Base-by-base conservation (phyloP, 768 basidiomycete species). In the Leccinum aurantiacum region DNA sequence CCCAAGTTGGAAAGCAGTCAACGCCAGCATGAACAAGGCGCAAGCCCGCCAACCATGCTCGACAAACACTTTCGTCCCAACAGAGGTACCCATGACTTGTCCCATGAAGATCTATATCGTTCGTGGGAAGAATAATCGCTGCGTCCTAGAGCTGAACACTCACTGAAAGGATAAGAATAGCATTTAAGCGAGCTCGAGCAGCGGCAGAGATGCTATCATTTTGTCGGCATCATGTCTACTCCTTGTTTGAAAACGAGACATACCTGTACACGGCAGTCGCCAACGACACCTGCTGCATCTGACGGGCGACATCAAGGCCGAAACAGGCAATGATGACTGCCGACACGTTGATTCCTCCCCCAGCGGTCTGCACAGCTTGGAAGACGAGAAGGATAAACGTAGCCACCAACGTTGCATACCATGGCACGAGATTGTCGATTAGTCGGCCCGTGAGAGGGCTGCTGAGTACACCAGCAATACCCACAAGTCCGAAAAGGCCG, bases 31-130 rank as follows among this genome's bases (percentile, higher is more conserved):
- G 11, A 91, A 75, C 29, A 78, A 79, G 0, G 89, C 86, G 2
- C 81, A 82, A 0, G 88, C 79, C 37, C 84, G 79, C 90, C 90
- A 93, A 15, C 92, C 92, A 63, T 83, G 75, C 14, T 76, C 64
- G 29, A 87, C 79, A 74, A 91, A 94, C 2, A 93, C 81, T 37
- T 82, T 71, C 0, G 90, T 88, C 31, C 90, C 87, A 1, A 87
- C 86, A 0, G 88, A 80, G 0, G 91, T 92, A 17, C 92, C 92
- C 74, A 89, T 86, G 10, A 93, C 88, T 76, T 93, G 91, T 0
- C 92, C 92, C 24, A 90, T 79, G 72, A 91, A 91, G 31, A 89
- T 63, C 75, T 79, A 55, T 25, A 25, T 9, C 8, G 10, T 1
- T 46, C 48, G 22, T 64, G 48, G 37, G 2, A 47, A 3, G 6